A percentile compares a stretch with the other conserved stretches of the same genome.
Evolutionary conservation across 2,329 filamentous ascomycete genomes (phyloP).

Genomic region (Calonectria pseudoturangicola): DNA sequence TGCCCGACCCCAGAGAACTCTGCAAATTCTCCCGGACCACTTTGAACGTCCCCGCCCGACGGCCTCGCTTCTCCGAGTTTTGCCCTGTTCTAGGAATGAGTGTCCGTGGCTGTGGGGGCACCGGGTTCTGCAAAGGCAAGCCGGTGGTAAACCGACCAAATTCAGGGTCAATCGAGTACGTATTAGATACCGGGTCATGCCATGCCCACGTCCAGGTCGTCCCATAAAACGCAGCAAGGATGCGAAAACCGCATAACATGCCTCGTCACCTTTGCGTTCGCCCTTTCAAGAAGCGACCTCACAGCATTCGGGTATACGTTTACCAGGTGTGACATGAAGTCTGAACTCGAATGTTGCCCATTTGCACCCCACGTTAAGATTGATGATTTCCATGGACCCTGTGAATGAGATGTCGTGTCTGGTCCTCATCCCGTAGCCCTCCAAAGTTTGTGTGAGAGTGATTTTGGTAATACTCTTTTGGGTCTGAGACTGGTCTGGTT

Average conservation of each 20-base stretch:
- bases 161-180: slow-evolving; percentile 29
- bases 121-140: slow-evolving; percentile 15
- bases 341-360: background rate
- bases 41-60: slow-evolving; percentile 27
- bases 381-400: background rate
- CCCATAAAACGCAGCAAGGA: slow-evolving; percentile 23
- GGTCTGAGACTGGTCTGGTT: no score
- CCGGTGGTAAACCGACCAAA: slow-evolving; percentile 21
- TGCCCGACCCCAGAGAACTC: slow-evolving; percentile 14
- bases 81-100: slow-evolving; percentile 21
- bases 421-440: no score
- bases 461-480: no score
- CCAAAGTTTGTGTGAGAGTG: no score
- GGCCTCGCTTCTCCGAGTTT: slow-evolving; percentile 27
- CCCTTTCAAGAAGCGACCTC: background rate
- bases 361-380: background rate
- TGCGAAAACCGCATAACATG: slow-evolving; percentile 22
- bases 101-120: slow-evolving; percentile 25
- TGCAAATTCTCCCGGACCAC: slow-evolving; percentile 13
- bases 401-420: no score
- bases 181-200: slow-evolving; percentile 31
- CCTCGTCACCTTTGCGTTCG: slow-evolving; percentile 30
- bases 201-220: slow-evolving; percentile 30
- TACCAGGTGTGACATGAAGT: no score
- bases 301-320: background rate